phyloP scores from a whole-genome alignment of 306 rosid species.

The Canavalia ensiformis region DNA sequence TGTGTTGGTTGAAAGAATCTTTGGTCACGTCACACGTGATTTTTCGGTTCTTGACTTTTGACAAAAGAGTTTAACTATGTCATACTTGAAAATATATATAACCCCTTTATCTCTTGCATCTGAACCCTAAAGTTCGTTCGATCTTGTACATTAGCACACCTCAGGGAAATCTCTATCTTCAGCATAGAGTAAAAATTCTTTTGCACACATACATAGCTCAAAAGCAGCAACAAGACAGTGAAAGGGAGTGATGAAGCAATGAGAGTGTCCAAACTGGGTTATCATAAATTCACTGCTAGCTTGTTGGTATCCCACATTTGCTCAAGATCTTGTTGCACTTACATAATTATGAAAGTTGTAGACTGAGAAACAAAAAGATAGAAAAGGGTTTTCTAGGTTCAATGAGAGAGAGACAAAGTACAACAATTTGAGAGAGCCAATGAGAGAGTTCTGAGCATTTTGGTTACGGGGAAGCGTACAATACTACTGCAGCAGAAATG shows the following conservation, averaged over 20 bases:
- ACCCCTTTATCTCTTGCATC: conserved; percentile 37
- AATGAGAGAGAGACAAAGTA: conserved; percentile 55
- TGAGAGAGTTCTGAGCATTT: conserved; percentile 64
- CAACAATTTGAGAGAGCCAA: conserved; percentile 65
- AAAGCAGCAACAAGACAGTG: conserved; percentile 35
- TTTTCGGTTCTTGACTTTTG: conserved; percentile 65
- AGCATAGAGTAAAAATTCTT: conserved; percentile 42
- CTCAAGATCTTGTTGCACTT: conserved; percentile 49
- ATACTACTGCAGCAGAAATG: conserved; percentile 50
- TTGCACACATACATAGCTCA: conserved; percentile 26
- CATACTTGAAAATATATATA: conserved; percentile 38
- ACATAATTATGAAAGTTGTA: conserved; percentile 58
- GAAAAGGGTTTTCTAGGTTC: conserved; percentile 35
- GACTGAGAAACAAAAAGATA: conserved; percentile 49
- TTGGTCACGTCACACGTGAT: conserved; percentile 75
- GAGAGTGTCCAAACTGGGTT: conserved; percentile 49
- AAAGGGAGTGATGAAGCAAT: conserved; percentile 56
- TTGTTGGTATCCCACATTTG: conserved; percentile 48
- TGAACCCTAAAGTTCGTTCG: conserved; percentile 51
- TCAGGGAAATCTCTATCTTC: conserved; percentile 20
- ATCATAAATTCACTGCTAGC: conserved; percentile 49
- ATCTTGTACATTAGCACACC: conserved; percentile 18
- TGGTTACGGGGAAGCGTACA: conserved; percentile 54
- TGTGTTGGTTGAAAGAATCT: conserved; percentile 66
- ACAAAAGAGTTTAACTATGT: conserved; percentile 50